Percentiles rank a stretch among this genome's conserved stretches.
Evolutionary conservation across 148 eudicot genomes (phyloP).

Genomic region (Dysphania ambrosioides): DNA sequence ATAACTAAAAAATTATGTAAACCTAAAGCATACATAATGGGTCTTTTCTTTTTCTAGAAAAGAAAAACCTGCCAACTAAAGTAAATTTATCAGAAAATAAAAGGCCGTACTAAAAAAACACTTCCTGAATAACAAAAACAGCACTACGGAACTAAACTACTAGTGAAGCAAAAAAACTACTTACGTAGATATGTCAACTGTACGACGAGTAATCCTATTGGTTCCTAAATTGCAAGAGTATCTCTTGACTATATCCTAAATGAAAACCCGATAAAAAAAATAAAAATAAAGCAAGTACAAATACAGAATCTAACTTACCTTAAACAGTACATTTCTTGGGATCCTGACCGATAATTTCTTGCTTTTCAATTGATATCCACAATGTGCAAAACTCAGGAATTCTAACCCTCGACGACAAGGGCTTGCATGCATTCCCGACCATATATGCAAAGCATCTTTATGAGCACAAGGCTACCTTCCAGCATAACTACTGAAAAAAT

Average conservation of each 20-base stretch:
- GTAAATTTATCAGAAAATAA: background rate
- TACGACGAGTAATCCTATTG: conserved; percentile 27
- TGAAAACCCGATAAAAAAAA: conserved; percentile 20
- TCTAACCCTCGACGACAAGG: background rate
- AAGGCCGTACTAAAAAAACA: background rate
- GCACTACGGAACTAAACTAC: background rate
- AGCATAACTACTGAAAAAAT: conserved; percentile 41
- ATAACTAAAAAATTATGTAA: too few relatives aligned
- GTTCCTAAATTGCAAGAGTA: conserved; percentile 23
- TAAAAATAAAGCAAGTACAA: conserved; percentile 18
- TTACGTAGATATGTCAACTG: conserved; percentile 18
- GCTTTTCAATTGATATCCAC: conserved; percentile 2
- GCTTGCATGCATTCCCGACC: background rate
- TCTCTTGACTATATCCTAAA: conserved; percentile 27
- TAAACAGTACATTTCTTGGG: conserved; percentile 20
- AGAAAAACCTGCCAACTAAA: too few relatives aligned
- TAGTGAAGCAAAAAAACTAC: background rate
- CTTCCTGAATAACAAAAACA: too few relatives aligned
- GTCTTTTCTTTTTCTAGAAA: too few relatives aligned
- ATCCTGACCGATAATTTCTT: background rate
- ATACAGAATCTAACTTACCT: conserved; percentile 33
- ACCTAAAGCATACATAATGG: too few relatives aligned
- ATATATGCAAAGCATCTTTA: background rate
- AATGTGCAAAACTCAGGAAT: background rate
- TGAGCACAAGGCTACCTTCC: background rate